Evolutionary conservation across 768 basidiomycete species (phyloP).

Genomic region (Lactifluus subvellereus): DNA sequence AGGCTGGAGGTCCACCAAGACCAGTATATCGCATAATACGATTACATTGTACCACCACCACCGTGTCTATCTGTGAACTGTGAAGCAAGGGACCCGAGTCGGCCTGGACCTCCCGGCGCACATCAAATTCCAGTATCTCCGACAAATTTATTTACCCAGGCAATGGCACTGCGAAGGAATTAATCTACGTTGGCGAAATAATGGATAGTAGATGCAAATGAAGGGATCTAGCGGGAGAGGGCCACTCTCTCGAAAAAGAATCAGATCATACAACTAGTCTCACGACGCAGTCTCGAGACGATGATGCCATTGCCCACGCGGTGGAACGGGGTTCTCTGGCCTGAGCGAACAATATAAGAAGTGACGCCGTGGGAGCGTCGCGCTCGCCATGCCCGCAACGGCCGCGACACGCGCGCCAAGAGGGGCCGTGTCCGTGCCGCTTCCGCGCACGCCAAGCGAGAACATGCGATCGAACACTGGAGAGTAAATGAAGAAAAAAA

Average conservation of each 20-base stretch:
- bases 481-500: background rate
- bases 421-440: slow-evolving; percentile 60
- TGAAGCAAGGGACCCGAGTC: too few species aligned
- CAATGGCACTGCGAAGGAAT: background rate
- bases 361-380: slow-evolving; percentile 70
- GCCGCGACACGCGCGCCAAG: slow-evolving; percentile 58
- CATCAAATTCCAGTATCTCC: background rate
- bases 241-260: background rate
- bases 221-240: background rate
- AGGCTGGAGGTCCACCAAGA: too few species aligned
- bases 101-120: too few species aligned
- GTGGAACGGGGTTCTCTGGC: slow-evolving; percentile 43
- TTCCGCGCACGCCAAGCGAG: slow-evolving; percentile 74
- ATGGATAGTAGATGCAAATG: background rate
- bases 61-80: too few species aligned
- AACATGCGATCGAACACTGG: slow-evolving; percentile 89
- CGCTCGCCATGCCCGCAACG: slow-evolving; percentile 47
- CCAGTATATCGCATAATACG: too few species aligned
- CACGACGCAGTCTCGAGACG: slow-evolving; percentile 7
- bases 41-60: too few species aligned
- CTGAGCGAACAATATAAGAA: slow-evolving; percentile 79
- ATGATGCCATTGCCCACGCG: slow-evolving; percentile 16
- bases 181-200: background rate
- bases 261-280: background rate
- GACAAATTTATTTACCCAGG: background rate